phyloP scores from a whole-genome alignment of 108 stramenopile species.

The Mediolabrus comicus region DNA sequence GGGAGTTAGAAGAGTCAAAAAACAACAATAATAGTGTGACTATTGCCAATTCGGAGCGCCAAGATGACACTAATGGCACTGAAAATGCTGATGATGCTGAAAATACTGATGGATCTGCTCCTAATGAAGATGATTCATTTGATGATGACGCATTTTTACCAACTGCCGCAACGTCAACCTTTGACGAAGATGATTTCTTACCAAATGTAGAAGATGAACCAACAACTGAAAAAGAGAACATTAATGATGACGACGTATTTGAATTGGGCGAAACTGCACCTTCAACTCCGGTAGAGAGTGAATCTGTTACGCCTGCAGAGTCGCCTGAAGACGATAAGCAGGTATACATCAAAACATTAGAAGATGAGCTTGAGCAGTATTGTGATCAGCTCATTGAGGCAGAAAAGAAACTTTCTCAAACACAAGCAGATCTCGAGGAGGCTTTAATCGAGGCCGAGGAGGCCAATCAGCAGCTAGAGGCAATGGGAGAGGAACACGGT shows the following conservation, averaged over 20 bases:
- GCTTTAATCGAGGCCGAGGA: slow-evolving; percentile 42
- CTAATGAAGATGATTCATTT: neutral
- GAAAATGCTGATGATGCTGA: slow-evolving; percentile 2
- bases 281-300: slow-evolving; percentile 1
- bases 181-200: neutral
- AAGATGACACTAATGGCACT: neutral
- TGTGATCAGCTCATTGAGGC: slow-evolving; percentile 89
- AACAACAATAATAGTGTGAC: slow-evolving; percentile 1
- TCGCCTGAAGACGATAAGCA: slow-evolving; percentile 46
- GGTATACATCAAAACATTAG: slow-evolving; percentile 81
- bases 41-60: neutral
- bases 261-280: neutral
- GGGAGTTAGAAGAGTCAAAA: slow-evolving; percentile 8
- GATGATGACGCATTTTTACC: neutral
- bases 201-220: neutral
- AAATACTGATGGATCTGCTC: neutral
- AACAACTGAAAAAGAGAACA: neutral
- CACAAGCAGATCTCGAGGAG: slow-evolving; percentile 65
- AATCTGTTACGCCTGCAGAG: neutral
- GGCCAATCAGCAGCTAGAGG: slow-evolving; percentile 14
- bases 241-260: slow-evolving; percentile 7
- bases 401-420: slow-evolving; percentile 66
- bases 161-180: neutral
- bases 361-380: slow-evolving; percentile 86
- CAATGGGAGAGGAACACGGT: slow-evolving; percentile 8